Base-by-base conservation (phyloP, 805 yeast species). In the Cyberlindnera amylophila region DNA sequence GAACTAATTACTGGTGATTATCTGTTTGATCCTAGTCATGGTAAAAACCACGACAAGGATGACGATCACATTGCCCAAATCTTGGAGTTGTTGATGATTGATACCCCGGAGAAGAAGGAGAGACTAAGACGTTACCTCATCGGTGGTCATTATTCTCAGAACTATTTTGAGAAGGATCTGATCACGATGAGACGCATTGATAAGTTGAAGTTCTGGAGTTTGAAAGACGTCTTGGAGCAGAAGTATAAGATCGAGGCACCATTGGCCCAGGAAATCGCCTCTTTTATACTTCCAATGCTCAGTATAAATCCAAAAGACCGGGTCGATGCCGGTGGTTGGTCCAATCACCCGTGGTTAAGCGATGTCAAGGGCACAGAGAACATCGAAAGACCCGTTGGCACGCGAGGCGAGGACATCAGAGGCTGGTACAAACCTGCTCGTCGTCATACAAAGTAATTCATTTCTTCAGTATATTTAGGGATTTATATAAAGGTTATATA, bases 61-160 rank as follows among this genome's bases (percentile, higher is more conserved):
- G 97, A 91, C 58, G 99, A 93, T 62, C 99, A 93, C 62, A 73
- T 93, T 54, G 98, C 98, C 0, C 98, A 93, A 62, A 87, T 93
- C 12, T 68, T 80, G 30, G 86, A 81, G 55, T 55, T 79, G 36
- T 14, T 53, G 21, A 41, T 32, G 31, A 32, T 45, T 26, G 13
- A 3, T 17, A 34, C 11, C 8, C 16, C 30, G 2, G 55, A 74
- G 21, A 72, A 74, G 2, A 59, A 55, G 30, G 36, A 46, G 11
- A 63, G 66, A 55, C 70, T 73, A 30, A 30, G 54, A 3, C 59
- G 60, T 34, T 74, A 66, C 51, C 56, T 75, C 21, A 29, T 16
- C 11, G 42, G 36, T 12, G 70, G 75, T 51, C 60, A 61, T 44
- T 59, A 64, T 40, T 58, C 64, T 21, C 76, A 70, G 34, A 73